Percentiles rank a stretch among this genome's conserved stretches.
phyloP scores from a whole-genome alignment of 2,329 filamentous ascomycete genomes.

The Neofusicoccum cordaticola region DNA sequence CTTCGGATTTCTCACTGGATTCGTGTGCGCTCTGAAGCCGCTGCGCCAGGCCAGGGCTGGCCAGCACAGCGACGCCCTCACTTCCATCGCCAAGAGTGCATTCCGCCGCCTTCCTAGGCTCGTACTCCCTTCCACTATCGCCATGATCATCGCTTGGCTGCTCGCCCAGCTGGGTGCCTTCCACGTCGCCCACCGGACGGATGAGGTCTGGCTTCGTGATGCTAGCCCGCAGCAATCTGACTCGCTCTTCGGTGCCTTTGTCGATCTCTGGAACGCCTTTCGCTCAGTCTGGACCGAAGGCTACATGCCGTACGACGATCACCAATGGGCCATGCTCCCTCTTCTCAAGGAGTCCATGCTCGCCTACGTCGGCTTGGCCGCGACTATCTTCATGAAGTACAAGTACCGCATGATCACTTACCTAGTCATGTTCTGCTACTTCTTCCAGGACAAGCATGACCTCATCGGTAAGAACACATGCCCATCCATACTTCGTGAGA shows the following conservation, averaged over 20 bases:
- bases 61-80: constrained; percentile 44
- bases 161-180: constrained; percentile 51
- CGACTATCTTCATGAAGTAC: constrained; percentile 49
- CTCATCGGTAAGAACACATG: constrained; percentile 42
- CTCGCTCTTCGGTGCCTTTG: constrained; percentile 45
- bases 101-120: constrained; percentile 54
- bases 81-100: constrained; percentile 51
- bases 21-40: constrained; percentile 56
- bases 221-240: constrained; percentile 47
- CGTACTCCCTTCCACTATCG: constrained; percentile 52
- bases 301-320: constrained; percentile 53
- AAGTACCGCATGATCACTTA: constrained; percentile 48
- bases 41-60: constrained; percentile 50
- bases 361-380: constrained; percentile 49
- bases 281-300: constrained; percentile 51
- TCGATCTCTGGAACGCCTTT: constrained; percentile 45
- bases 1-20: constrained; percentile 56
- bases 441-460: constrained; percentile 45
- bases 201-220: constrained; percentile 52
- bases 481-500: too few relatives aligned
- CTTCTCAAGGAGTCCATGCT: constrained; percentile 51
- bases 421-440: constrained; percentile 48
- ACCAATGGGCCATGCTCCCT: constrained; percentile 55
- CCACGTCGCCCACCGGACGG: constrained; percentile 46
- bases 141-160: constrained; percentile 50